These are phyloP conservation scores for Pythium guiyangense DNA, from an alignment of 352 stramenopile genomes.

Conservation along the genomic window DNA sequence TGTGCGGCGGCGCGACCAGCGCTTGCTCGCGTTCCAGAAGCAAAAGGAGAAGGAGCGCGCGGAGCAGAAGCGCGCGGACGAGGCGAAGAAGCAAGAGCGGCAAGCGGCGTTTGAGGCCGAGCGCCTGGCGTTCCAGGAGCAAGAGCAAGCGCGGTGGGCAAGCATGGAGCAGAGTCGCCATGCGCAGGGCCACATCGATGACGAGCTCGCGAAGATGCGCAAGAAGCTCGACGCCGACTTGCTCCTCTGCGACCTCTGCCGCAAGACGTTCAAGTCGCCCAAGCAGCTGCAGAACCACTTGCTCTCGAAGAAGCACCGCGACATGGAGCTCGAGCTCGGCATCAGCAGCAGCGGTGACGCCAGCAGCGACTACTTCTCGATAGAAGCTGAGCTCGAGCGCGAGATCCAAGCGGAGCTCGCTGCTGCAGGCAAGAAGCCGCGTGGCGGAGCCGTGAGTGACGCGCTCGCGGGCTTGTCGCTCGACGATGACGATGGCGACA, in stretches of 20 bases:
- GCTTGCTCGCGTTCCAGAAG: constrained; percentile 61
- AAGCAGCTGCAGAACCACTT: constrained; percentile 84
- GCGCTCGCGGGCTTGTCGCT: background rate
- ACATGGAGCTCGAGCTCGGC: constrained; percentile 71
- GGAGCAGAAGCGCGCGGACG: constrained; percentile 38
- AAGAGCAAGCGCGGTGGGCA: constrained; percentile 61
- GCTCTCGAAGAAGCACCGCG: constrained; percentile 76
- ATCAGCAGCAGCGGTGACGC: constrained; percentile 17
- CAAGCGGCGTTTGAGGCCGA: constrained; percentile 56
- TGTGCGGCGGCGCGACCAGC: constrained; percentile 70
- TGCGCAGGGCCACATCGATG: constrained; percentile 50
- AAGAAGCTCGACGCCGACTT: constrained; percentile 69
- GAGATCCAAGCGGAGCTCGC: constrained; percentile 55
- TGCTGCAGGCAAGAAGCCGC: constrained; percentile 24
- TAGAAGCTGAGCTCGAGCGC: constrained; percentile 62
- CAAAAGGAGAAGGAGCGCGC: constrained; percentile 62
- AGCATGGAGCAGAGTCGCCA: constrained; percentile 32
- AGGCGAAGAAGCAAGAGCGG: constrained; percentile 49
- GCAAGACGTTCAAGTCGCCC: constrained; percentile 79
- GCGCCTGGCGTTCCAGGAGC: constrained; percentile 60
- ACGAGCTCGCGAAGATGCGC: constrained; percentile 57
- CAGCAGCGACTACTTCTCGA: constrained; percentile 34
- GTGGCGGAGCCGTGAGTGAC: background rate
- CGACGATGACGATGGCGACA: background rate
- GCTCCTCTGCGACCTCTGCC: constrained; percentile 73